A percentile compares a stretch with the other conserved stretches of the same genome.
Conservation (phyloP, 257 asterid genomes). For the Solanum clarkiae region DNA sequence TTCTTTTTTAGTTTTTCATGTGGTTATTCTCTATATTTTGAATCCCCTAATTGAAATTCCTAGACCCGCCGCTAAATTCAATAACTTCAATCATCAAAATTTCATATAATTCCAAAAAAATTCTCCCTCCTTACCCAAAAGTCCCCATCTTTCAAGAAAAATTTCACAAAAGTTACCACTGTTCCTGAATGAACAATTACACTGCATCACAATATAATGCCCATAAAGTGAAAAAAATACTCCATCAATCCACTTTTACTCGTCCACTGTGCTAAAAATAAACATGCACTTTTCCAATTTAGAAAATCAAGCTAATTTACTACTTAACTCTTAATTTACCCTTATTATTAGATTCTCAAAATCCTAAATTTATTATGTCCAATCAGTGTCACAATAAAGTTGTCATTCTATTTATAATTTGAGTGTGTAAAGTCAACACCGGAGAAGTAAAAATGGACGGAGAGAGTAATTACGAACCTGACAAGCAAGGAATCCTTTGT, state of each 20-base stretch:
- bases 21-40: background rate
- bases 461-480: constrained; percentile 8
- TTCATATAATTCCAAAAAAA: background rate
- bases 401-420: background rate
- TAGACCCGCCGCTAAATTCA: background rate
- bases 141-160: background rate
- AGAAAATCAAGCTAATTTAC: no score
- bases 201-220: background rate
- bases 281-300: no score
- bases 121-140: background rate
- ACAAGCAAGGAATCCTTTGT: constrained; percentile 36
- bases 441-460: background rate
- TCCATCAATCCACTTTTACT: no score
- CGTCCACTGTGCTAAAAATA: no score
- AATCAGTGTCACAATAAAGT: background rate
- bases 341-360: background rate
- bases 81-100: background rate
- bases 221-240: no score
- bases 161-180: no score
- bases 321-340: background rate
- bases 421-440: background rate
- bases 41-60: background rate
- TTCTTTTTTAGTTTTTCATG: background rate
- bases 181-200: background rate
- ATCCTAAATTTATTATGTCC: background rate